phyloP scores from a whole-genome alignment of 257 asterid species.

The Nicotiana noctiflora region DNA sequence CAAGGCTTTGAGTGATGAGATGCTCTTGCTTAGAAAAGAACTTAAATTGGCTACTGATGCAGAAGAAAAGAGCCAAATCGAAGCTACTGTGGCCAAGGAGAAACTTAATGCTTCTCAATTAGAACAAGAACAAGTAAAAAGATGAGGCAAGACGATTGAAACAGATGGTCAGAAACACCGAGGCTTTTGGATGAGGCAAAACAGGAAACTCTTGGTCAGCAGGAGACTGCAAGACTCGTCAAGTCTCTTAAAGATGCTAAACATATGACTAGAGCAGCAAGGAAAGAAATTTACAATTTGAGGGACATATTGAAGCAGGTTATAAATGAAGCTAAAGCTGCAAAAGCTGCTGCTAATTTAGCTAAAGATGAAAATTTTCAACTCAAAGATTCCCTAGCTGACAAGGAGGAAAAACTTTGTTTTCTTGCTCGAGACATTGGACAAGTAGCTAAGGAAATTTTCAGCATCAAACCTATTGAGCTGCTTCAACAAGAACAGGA shows the following conservation, averaged over 20 bases:
- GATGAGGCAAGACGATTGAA: slow-evolving; percentile 38
- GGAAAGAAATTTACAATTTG: slow-evolving; percentile 50
- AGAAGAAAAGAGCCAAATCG: slow-evolving; percentile 59
- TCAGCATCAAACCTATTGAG: slow-evolving; percentile 40
- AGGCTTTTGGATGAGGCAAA: slow-evolving; percentile 46
- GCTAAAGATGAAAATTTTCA: slow-evolving; percentile 2
- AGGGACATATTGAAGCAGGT: slow-evolving; percentile 83
- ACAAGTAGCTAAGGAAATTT: too few relatives aligned
- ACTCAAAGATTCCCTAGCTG: background rate
- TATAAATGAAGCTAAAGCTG: slow-evolving; percentile 10
- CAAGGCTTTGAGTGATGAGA: slow-evolving; percentile 20
- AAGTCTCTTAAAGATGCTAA: too few relatives aligned
- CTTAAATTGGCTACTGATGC: slow-evolving; percentile 44
- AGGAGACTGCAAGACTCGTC: slow-evolving; percentile 27
- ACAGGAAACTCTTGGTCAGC: slow-evolving; percentile 42
- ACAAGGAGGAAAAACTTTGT: background rate
- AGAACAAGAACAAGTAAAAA: slow-evolving; percentile 29
- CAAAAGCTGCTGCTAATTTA: slow-evolving; percentile 5
- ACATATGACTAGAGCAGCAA: slow-evolving; percentile 22
- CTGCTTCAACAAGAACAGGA: slow-evolving; percentile 34
- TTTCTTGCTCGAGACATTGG: background rate
- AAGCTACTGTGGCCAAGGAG: slow-evolving; percentile 49
- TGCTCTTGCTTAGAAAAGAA: slow-evolving; percentile 36
- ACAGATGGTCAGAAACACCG: slow-evolving; percentile 23
- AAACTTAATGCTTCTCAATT: slow-evolving; percentile 19